phyloP scores from a whole-genome alignment of 306 rosid genomes.

The Dalbergia cultrata region DNA sequence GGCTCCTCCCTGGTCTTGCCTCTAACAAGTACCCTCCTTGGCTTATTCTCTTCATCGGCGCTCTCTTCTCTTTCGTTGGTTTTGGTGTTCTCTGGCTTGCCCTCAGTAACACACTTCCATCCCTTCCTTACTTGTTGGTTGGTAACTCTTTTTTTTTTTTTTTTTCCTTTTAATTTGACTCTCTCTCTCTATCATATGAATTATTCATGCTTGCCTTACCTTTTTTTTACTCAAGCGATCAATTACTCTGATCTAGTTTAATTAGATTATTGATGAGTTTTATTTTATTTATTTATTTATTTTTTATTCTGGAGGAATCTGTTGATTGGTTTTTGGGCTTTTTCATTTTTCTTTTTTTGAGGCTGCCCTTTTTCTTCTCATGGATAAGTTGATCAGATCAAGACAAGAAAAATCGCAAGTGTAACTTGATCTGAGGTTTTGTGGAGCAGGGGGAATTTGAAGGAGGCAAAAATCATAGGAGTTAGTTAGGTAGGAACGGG shows the following conservation, averaged over 20 bases:
- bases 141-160: background rate
- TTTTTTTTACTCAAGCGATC: background rate
- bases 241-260: background rate
- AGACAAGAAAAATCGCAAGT: background rate
- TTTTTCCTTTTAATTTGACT: no score
- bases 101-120: constrained; percentile 49
- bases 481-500: constrained; percentile 18
- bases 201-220: no score
- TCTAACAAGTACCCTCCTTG: constrained; percentile 81
- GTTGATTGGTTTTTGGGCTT: background rate
- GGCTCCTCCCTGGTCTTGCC: constrained; percentile 77
- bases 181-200: background rate
- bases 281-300: background rate
- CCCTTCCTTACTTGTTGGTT: constrained; percentile 76
- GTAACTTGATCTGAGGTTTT: constrained; percentile 13
- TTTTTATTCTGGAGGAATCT: no score
- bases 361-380: background rate
- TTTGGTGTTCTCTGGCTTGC: constrained; percentile 74
- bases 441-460: background rate
- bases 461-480: background rate
- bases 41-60: constrained; percentile 69
- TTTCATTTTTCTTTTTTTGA: background rate
- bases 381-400: background rate
- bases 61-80: constrained; percentile 67
- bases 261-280: no score